phyloP scores from a whole-genome alignment of 805 yeast genomes.

The Ogataea pini region DNA sequence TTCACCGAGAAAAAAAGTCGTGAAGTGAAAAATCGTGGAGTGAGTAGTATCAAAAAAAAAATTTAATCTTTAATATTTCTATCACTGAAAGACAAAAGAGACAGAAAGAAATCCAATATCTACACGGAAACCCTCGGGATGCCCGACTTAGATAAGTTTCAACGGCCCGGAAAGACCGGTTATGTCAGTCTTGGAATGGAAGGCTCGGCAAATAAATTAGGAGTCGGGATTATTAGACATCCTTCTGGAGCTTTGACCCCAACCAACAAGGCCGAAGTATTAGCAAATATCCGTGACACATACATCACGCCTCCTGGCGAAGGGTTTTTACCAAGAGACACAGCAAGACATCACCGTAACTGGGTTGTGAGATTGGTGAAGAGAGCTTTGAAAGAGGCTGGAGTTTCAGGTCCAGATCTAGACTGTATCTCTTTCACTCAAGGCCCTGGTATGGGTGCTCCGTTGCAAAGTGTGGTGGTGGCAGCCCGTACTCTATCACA shows the following conservation, averaged over 20 bases:
- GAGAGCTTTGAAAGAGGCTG: constrained; percentile 63
- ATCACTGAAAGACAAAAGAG: not conserved
- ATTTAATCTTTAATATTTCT: not conserved
- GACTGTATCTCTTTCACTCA: constrained; percentile 92
- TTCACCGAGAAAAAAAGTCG: no score
- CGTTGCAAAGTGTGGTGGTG: constrained; percentile 86
- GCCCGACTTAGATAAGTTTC: constrained; percentile 42
- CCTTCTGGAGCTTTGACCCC: constrained; percentile 55
- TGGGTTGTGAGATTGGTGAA: constrained; percentile 86
- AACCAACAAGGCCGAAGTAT: constrained; percentile 66
- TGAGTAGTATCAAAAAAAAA: not conserved
- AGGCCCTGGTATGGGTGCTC: constrained; percentile 99
- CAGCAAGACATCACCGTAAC: constrained; percentile 93
- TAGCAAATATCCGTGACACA: constrained; percentile 93
- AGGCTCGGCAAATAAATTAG: constrained; percentile 96
- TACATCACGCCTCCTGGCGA: constrained; percentile 97
- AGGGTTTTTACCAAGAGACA: constrained; percentile 94
- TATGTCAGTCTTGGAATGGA: constrained; percentile 88
- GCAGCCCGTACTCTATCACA: constrained; percentile 86
- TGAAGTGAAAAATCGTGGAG: not conserved
- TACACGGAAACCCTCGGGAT: constrained; percentile 9
- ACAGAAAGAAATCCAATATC: not conserved
- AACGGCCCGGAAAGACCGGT: constrained; percentile 42
- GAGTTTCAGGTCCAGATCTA: constrained; percentile 47
- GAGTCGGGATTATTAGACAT: constrained; percentile 89